A percentile compares a stretch with the other conserved stretches of the same genome.
Conservation (phyloP, 2,329 filamentous ascomycete species). For the Lachnellula arida region DNA sequence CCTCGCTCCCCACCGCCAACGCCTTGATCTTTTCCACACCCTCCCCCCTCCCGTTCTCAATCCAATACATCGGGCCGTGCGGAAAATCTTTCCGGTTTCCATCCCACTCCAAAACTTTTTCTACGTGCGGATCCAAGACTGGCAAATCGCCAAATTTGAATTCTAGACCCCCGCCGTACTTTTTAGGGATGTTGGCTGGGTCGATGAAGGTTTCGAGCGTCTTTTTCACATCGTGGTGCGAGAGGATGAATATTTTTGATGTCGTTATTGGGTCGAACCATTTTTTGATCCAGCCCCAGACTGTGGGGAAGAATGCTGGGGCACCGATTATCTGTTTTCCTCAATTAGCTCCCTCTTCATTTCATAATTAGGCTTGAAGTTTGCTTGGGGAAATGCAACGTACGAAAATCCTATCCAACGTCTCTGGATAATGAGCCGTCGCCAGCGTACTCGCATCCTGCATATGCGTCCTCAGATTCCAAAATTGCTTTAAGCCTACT, state of each 20-base stretch:
- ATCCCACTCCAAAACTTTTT: constrained; percentile 48
- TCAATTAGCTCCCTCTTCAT: constrained; percentile 1
- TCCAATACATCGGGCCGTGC: constrained; percentile 53
- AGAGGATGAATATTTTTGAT: constrained; percentile 92
- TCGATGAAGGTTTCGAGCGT: constrained; percentile 82
- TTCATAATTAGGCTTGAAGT: neutral
- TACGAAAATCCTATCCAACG: constrained; percentile 72
- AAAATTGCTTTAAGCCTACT: constrained; percentile 88
- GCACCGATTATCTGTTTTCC: constrained; percentile 70
- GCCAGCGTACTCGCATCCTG: constrained; percentile 84
- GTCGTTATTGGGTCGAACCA: constrained; percentile 95
- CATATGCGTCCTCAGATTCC: constrained; percentile 92
- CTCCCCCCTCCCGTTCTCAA: constrained; percentile 34
- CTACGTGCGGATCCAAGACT: constrained; percentile 60
- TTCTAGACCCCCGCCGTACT: constrained; percentile 83
- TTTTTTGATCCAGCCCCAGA: constrained; percentile 92
- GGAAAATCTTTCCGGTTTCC: constrained; percentile 50
- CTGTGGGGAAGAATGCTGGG: constrained; percentile 83
- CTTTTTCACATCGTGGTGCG: constrained; percentile 64
- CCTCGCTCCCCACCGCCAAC: constrained; percentile 46
- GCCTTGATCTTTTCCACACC: constrained; percentile 43
- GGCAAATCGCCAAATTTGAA: constrained; percentile 75
- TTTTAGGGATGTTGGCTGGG: constrained; percentile 74
- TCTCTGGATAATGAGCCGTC: constrained; percentile 93
- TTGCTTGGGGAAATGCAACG: constrained; percentile 2